A percentile compares a stretch with the other conserved stretches of the same genome.
Evolutionary conservation across 1,284 basidiomycete species (phyloP).

Genomic region (Cryptococcus wingfieldii): DNA sequence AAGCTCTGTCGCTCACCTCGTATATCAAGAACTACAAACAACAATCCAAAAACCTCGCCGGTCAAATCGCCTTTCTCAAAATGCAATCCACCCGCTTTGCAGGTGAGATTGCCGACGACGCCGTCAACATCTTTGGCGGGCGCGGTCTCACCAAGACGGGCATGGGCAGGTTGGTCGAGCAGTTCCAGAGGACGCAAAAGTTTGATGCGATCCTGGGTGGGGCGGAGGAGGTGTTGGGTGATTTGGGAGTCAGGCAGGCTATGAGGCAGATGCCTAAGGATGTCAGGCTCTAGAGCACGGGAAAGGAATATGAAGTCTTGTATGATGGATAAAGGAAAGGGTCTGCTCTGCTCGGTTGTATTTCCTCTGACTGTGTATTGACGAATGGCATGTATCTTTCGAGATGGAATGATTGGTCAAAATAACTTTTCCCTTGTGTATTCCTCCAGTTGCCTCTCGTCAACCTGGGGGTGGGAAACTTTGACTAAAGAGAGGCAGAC

Average conservation of each 20-base stretch:
- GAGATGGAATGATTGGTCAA: too few relatives aligned
- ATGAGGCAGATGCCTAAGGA: constrained; percentile 48
- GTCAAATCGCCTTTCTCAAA: constrained; percentile 51
- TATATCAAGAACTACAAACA: constrained; percentile 59
- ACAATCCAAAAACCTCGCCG: constrained; percentile 56
- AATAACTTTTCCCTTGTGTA: too few relatives aligned
- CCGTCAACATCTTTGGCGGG: constrained; percentile 56
- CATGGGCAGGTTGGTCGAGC: constrained; percentile 57
- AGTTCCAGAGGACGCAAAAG: constrained; percentile 63
- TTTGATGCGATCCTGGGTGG: constrained; percentile 67
- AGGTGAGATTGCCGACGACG: constrained; percentile 51
- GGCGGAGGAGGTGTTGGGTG: constrained; percentile 52
- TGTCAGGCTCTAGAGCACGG: constrained; percentile 29
- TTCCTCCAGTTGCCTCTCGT: too few relatives aligned
- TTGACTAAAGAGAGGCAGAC: too few relatives aligned
- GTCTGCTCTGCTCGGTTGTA: neutral
- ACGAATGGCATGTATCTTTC: too few relatives aligned
- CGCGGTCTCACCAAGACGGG: constrained; percentile 59
- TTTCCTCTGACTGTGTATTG: too few relatives aligned
- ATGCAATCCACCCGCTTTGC: constrained; percentile 56
- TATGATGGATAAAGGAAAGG: neutral
- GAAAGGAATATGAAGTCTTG: neutral
- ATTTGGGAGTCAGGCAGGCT: constrained; percentile 55
- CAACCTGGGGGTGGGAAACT: too few relatives aligned
- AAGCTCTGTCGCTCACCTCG: neutral